Evolutionary conservation across 805 yeast genomes (phyloP), one percentile per base, ranked within the genome.

Genomic region (Kregervanrija fluxuum): DNA sequence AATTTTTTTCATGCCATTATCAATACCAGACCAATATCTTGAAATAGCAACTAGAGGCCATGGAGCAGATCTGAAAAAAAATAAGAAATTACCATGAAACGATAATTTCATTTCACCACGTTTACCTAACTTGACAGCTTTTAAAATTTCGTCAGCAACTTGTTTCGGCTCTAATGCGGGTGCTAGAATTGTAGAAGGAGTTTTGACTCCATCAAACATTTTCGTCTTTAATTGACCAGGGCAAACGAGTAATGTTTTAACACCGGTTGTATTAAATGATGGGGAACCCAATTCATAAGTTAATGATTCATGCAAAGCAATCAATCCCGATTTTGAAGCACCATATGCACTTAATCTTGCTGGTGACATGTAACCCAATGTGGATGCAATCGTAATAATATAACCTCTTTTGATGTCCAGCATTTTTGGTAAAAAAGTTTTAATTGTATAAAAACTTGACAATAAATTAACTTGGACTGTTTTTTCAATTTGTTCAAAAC

Each of bases 211-310:
- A 13, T 68, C 67, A 60, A 91, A 91, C 87, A 91, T 74, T 2
- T 60, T 54, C 0, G 97, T 88, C 40, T 71, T 74, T 49, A 91
- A 61, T 59, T 91, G 97, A 0, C 98, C 98, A 0, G 96, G 95
- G 52, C 93, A 82, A 0, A 91, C 71, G 33, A 91, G 67, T 45
- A 91, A 65, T 0, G 95, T 82, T 52, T 80, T 80, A 13, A 91
- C 75, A 8, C 85, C 81, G 4, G 64, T 58, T 2, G 64, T 60
- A 42, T 64, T 66, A 33, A 71, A 57, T 6, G 71, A 62, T 0
- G 78, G 75, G 0, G 75, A 70, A 0, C 83, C 81, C 30, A 85
- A 57, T 60, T 85, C 93, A 55, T 77, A 79, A 0, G 85, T 77
- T 33, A 91, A 65, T 1, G 91, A 80, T 59, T 86, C 95, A 59